Percentiles rank a stretch among this genome's conserved stretches.
Evolutionary conservation across 176 grass and related monocot genomes (phyloP).

Genomic region (Raddia guianensis): DNA sequence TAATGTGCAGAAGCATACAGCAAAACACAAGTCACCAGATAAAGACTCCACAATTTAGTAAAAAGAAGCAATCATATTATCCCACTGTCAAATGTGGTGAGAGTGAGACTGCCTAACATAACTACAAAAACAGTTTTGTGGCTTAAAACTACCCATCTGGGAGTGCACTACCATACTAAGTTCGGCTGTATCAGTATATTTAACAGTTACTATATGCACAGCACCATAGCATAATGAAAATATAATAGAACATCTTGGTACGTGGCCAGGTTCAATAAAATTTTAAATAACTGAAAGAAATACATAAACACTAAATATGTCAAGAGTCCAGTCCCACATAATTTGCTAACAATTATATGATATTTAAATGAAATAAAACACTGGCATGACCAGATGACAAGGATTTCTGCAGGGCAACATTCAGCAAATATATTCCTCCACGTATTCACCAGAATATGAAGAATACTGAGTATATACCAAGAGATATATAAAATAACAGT

Average conservation of each 20-base stretch:
- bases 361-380: neutral
- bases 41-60: conserved; percentile 1
- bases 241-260: neutral
- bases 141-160: neutral
- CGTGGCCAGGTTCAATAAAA: neutral
- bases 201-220: neutral
- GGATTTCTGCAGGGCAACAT: neutral
- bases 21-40: neutral
- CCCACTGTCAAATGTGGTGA: neutral
- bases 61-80: neutral
- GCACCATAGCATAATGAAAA: neutral
- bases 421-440: neutral
- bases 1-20: neutral
- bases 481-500: conserved; percentile 36
- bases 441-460: neutral
- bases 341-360: neutral
- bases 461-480: conserved; percentile 55
- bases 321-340: neutral
- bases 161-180: neutral
- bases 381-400: neutral
- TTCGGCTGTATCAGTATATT: neutral
- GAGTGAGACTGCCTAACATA: neutral
- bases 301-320: neutral
- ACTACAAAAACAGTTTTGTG: neutral
- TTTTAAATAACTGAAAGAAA: neutral